phyloP scores from a whole-genome alignment of 257 asterid genomes.

The Leptodermis oblonga region DNA sequence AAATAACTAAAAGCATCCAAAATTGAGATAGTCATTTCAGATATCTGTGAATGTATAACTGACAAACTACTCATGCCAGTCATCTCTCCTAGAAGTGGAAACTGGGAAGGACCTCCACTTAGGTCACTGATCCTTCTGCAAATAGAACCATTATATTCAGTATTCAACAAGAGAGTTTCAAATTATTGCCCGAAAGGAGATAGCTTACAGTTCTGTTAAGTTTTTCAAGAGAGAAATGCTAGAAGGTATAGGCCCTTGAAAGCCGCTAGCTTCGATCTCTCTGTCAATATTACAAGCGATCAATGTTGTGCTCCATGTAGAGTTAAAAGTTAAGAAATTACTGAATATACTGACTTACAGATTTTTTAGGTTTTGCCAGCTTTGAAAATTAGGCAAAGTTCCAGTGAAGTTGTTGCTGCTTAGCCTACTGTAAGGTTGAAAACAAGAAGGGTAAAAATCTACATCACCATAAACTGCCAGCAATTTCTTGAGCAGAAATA shows the following conservation, averaged over 20 bases:
- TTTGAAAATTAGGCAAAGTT: slow-evolving; percentile 35
- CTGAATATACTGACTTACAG: slow-evolving; percentile 37
- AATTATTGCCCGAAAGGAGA: neutral
- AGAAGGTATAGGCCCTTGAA: slow-evolving; percentile 61
- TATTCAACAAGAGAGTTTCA: neutral
- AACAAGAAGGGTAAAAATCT: neutral
- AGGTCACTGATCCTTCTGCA: slow-evolving; percentile 59
- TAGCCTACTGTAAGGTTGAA: slow-evolving; percentile 37
- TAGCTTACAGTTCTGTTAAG: slow-evolving; percentile 48
- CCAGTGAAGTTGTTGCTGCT: slow-evolving; percentile 57
- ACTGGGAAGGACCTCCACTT: slow-evolving; percentile 38
- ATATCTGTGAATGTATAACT: slow-evolving; percentile 21
- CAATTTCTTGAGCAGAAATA: neutral
- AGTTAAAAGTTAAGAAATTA: neutral
- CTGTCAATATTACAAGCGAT: slow-evolving; percentile 27
- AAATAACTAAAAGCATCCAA: neutral
- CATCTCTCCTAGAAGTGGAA: slow-evolving; percentile 46
- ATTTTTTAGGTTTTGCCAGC: slow-evolving; percentile 39
- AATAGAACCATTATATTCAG: slow-evolving; percentile 7
- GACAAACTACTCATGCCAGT: slow-evolving; percentile 33
- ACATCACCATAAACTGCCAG: neutral
- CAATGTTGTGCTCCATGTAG: neutral
- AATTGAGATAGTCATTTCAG: neutral
- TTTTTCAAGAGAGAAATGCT: slow-evolving; percentile 40
- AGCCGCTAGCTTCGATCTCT: slow-evolving; percentile 56